Evolutionary conservation across 2,329 filamentous ascomycete genomes (phyloP), one percentile per base, ranked within the genome.

Genomic region (Curvularia spicifera): DNA sequence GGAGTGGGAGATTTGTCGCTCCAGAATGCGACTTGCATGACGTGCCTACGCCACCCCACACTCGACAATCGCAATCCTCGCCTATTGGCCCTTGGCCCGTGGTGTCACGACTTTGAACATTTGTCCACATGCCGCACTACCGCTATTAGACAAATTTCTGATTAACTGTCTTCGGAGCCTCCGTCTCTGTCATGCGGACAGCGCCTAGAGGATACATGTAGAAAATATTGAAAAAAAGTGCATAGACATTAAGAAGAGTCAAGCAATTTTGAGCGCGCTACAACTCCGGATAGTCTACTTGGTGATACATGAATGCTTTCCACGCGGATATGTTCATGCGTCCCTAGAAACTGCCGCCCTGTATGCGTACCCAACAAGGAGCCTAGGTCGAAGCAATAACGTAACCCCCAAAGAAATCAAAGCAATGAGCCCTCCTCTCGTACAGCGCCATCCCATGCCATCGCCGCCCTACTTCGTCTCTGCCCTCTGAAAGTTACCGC

Each of bases 271-370:
- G 33, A 33, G 26, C 42, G 55, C 53, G 61, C 56, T 61, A 67
- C 64, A 65, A 57, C 57, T 68, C 47, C 63, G 51, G 65, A 68
- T 68, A 61, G 45, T 65, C 56, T 61, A 64, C 61, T 55, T 73
- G 68, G 70, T 72, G 70, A 71, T 71, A 75, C 72, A 74, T 65
- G 57, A 60, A 64, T 54, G 56, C 55, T 20, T 49, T 51, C 52
- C 60, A 52, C 54, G 49, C 51, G 46, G 59, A 66, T 53, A 56
- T 58, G 57, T 26, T 60, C 47, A 52, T 51, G 55, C 54, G 35
- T 54, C 37, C 57, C 60, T 45, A 56, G 53, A 47, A 53, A 48
- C 55, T 58, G 59, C 67, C 54, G 59, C 57, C 57, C 64, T 61
- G 59, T 57, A 56, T 64, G 60, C 59, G 60, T 69, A 65, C 60